These are phyloP conservation scores for Microstegium vimineum DNA, from an alignment of 176 grass and related monocot species.

Conservation along the genomic window DNA sequence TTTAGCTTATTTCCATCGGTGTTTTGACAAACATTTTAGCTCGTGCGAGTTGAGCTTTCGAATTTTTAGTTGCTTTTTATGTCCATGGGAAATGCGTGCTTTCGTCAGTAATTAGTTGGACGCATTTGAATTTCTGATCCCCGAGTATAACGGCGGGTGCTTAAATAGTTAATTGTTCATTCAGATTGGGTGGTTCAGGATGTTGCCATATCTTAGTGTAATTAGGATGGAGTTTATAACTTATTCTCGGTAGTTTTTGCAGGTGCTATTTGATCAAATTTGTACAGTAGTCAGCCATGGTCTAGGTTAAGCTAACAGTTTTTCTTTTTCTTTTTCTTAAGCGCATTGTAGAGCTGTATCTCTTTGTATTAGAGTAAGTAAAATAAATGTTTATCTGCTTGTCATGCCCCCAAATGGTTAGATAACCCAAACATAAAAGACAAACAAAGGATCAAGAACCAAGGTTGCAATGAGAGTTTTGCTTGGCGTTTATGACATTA, in stretches of 20 bases:
- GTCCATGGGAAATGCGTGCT: not conserved
- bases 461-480: not conserved
- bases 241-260: not conserved
- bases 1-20: not conserved
- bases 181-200: not conserved
- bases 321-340: not conserved
- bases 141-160: not conserved
- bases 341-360: not conserved
- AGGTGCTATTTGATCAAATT: not conserved
- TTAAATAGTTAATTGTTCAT: not conserved
- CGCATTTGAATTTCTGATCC: not conserved
- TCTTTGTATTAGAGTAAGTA: not conserved
- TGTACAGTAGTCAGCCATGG: not conserved
- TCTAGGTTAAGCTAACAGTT: not conserved
- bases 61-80: not conserved
- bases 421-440: not conserved
- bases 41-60: not conserved
- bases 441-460: not conserved
- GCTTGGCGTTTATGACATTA: not conserved
- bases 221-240: not conserved
- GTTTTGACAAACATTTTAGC: not conserved
- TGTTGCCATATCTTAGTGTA: not conserved
- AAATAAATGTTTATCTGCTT: not conserved
- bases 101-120: not conserved
- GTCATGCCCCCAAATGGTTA: not conserved